Evolutionary conservation across 2,329 filamentous ascomycete genomes (phyloP), one percentile per base, ranked within the genome.

Genomic region (Aureobasidium melanogenum): DNA sequence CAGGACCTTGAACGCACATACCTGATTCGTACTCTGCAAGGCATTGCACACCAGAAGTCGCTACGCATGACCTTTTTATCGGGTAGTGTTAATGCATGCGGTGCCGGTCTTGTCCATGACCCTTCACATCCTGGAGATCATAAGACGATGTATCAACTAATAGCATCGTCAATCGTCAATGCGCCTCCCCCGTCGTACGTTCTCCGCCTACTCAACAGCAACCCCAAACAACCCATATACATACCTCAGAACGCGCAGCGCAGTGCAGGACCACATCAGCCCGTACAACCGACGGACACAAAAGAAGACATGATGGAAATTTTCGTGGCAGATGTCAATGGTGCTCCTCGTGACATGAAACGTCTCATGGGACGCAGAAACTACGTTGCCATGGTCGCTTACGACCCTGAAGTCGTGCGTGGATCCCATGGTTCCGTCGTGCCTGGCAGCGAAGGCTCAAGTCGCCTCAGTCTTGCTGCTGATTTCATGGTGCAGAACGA

Each of bases 291-390:
- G 0, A 88, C 87, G 1, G 94, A 99, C 73, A 99, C 94, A 50
- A 97, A 99, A 75, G 94, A 99, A 74, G 94, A 99, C 76, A 99
- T 99, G 94, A 96, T 99, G 89, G 94, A 99, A 78, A 95, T 99
- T 67, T 99, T 99, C 82, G 91, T 94, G 69, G 89, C 88, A 8
- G 94, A 99, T 68, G 91, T 94, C 17, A 90, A 87, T 59, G 93
- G 94, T n/a, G 80, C 84, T 38, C 80, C 86, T 0, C 82, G 92
- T 50, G 93, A 97, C 73, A 81, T 92, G 70, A 92, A 92, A 77
- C 52, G 61, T 38, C 82, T 99, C 56, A 99, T 99, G 91, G 91
- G 88, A 0, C 81, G 93, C 44, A 82, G 94, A 62, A 97, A 97
- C 71, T 99, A 97, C 70, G 86, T 93, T 14, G 91, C 93, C 0